Base-by-base conservation (phyloP, 129 eudicot species). In the Pseudognaphalium luteoalbum region DNA sequence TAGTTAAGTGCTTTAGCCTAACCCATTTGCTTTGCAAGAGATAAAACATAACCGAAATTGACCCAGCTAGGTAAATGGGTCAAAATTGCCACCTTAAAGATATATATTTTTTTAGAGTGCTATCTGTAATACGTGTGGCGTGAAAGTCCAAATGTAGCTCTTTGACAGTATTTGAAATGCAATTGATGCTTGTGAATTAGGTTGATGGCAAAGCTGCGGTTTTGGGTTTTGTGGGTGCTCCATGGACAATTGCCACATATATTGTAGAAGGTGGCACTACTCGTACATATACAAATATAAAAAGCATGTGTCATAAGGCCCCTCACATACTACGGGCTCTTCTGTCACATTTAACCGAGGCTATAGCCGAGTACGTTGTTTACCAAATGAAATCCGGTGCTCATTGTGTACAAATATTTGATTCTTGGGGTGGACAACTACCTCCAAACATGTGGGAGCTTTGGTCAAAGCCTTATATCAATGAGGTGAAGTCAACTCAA, bases 161-260 rank as follows among this genome's bases (percentile, higher is more conserved):
- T 66, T 69, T 78, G 29, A 70, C 32, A 5, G 22, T 59, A 54
- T 39, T 47, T 52, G 10, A 33, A 32, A 28, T 5, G 14, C 20
- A 35, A 64, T n/a, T 28, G 44, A 8, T 35, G 6, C 25, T 19
- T 78, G 71, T 44, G 33, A 72, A 39, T 60, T 79, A 93, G 98
- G 97, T 93, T 65, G 98, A 87, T 11, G 92, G 86, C 42, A 76
- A 81, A 82, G 98, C 98, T 79, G 98, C 98, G 20, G 85, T 93
- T 82, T 85, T 93, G 85, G 98, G 98, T 15, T 93, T 93, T 84
- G 98, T 93, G 69, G 98, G 98, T 16, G 98, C 98, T 25, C 98
- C 98, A 1, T 93, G 98, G 98, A 93, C 98, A 63, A 93, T 93
- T 58, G 98, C 98, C 37, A 93, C 98, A 68, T 93, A 93, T 56